Percentiles rank a stretch among this genome's conserved stretches.
Evolutionary conservation across 2,329 filamentous ascomycete species (phyloP).

Genomic region (Botryotinia globosa): DNA sequence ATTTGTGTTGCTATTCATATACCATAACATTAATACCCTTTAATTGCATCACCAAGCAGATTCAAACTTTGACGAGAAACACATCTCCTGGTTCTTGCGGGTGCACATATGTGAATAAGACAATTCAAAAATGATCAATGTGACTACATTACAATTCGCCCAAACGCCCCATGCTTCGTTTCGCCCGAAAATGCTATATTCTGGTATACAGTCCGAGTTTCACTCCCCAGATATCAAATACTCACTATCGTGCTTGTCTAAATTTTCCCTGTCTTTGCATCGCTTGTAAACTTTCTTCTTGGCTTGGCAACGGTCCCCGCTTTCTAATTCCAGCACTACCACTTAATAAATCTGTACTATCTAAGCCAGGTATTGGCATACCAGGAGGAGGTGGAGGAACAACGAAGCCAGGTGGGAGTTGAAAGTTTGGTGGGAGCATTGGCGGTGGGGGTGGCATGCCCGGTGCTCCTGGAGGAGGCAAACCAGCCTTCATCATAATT

Average conservation of each 20-base stretch:
- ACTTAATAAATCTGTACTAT: slow-evolving; percentile 17
- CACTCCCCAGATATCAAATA: neutral
- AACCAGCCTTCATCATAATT: slow-evolving; percentile 54
- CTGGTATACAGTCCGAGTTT: slow-evolving; percentile 12
- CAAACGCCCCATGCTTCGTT: slow-evolving; percentile 6
- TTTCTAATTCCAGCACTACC: slow-evolving; percentile 47
- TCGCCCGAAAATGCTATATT: slow-evolving; percentile 14
- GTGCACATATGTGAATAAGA: neutral
- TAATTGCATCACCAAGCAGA: neutral
- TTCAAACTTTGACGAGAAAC: neutral
- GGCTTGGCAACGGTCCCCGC: slow-evolving; percentile 73
- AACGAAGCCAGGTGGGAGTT: slow-evolving; percentile 33
- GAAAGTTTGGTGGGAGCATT: slow-evolving; percentile 45
- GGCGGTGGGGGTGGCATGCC: slow-evolving; percentile 39
- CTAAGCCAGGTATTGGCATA: slow-evolving; percentile 37
- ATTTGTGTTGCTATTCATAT: slow-evolving; percentile 14
- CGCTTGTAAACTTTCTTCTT: slow-evolving; percentile 75
- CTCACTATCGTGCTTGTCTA: slow-evolving; percentile 43
- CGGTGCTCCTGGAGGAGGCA: slow-evolving; percentile 55
- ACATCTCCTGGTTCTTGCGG: neutral
- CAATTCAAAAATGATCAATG: neutral
- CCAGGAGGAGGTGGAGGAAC: slow-evolving; percentile 43
- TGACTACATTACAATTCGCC: slow-evolving; percentile 4
- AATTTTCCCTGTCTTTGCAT: slow-evolving; percentile 69
- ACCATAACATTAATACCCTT: slow-evolving; percentile 23